Evolutionary conservation across 805 yeast species (phyloP), one percentile per base, ranked within the genome.

Genomic region (Cyberlindnera galapagoensis): DNA sequence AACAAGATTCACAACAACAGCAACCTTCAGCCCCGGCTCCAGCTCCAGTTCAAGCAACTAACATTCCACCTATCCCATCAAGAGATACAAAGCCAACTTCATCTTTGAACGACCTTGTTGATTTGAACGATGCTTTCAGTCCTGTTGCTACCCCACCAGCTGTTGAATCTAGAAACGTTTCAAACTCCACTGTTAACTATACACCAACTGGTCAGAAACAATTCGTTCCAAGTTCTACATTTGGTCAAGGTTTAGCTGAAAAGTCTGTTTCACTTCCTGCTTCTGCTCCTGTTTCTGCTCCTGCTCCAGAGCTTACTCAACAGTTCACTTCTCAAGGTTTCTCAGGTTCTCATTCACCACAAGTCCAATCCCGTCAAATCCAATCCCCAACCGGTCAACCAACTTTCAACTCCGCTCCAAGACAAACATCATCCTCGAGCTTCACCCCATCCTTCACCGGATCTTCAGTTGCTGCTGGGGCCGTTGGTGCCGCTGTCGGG

Each of bases 171-270:
- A 44, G 53, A 44, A 42, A 34, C 16, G 43, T 36, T 5, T 49
- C 51, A 12, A 38, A 47, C 39, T 38, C 59, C 12, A 39, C 57
- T 24, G 47, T 43, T 23, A 46, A 41, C 29, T 47, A 52, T 29
- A 47, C 57, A 10, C 54, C 59, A 29, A 40, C 61, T 9, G 47
- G 58, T 8, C 39, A 40, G 24, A 60, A 58, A 38, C 58, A 60
- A 26, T 90, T 88, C 59, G 80, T 74, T 33, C 97, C 97, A 21
- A 69, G 87, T 12, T 86, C 96, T 0, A 60, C 71, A 9, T 90
- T 88, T 64, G 97, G 97, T 20, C 95, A 82, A 59, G 69, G 70
- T 21, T 66, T 88, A 33, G 58, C 64, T 18, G 59, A 54, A 55
- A 56, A 42, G 38, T 51, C 52, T 23, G 33, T 51, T 13, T 39